Percentiles rank a stretch among this genome's conserved stretches.
phyloP scores from a whole-genome alignment of 352 stramenopile genomes.

The Phytophthora cactorum region DNA sequence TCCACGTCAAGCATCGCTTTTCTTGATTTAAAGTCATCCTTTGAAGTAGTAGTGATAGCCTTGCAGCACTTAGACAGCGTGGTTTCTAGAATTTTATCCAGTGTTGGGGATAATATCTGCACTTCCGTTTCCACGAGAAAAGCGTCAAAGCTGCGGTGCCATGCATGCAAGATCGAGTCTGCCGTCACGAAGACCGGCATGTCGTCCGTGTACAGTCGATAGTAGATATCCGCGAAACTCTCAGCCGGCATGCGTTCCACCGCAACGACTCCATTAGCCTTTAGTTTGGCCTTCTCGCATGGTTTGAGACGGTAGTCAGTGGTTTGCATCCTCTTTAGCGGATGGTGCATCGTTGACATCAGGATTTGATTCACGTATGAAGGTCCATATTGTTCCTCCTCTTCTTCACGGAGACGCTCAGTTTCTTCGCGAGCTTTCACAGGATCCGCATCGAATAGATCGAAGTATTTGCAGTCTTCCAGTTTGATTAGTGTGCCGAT shows the following conservation, averaged over 20 bases:
- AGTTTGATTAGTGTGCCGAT: background rate
- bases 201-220: constrained; percentile 39
- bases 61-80: background rate
- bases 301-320: too few species aligned
- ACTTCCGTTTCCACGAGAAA: constrained; percentile 27
- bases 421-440: background rate
- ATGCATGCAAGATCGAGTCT: constrained; percentile 47
- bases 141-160: constrained; percentile 46
- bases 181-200: constrained; percentile 43
- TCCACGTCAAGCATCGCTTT: constrained; percentile 20
- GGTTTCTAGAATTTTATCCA: background rate
- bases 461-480: constrained; percentile 21
- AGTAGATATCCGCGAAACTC: constrained; percentile 42
- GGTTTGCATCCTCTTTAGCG: too few species aligned
- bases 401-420: constrained; percentile 7
- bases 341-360: background rate
- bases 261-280: constrained; percentile 24
- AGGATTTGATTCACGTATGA: constrained; percentile 9
- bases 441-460: constrained; percentile 17
- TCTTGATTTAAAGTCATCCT: background rate
- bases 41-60: background rate
- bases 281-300: constrained; percentile 23
- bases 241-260: constrained; percentile 20
- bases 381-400: background rate
- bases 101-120: too few species aligned